These are phyloP conservation scores for Pyrus pyrifolia DNA, from an alignment of 306 rosid species.

Conservation along the genomic window DNA sequence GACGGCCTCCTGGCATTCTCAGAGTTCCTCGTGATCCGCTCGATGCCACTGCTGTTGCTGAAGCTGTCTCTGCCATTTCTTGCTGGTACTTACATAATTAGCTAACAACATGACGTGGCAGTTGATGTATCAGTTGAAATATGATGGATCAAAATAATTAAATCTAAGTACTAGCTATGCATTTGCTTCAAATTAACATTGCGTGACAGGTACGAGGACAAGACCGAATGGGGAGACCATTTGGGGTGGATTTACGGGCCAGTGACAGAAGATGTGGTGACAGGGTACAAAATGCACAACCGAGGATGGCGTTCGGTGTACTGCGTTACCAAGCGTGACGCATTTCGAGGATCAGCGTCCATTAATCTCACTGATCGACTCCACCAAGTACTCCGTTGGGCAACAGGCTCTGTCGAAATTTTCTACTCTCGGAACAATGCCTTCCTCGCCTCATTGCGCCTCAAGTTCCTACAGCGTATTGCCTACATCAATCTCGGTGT, in stretches of 20 bases:
- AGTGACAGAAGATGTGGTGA: constrained; percentile 51
- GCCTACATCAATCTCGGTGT: constrained; percentile 45
- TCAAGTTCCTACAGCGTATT: constrained; percentile 36
- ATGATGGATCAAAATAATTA: not conserved
- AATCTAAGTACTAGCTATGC: not conserved
- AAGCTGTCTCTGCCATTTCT: constrained; percentile 75
- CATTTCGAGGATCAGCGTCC: constrained; percentile 51
- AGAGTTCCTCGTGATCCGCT: constrained; percentile 78
- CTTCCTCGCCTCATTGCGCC: constrained; percentile 26
- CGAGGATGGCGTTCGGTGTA: constrained; percentile 51
- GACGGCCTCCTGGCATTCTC: constrained; percentile 66
- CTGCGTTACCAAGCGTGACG: constrained; percentile 46
- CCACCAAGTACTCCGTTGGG: constrained; percentile 56
- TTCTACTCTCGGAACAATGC: constrained; percentile 54
- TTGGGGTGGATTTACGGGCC: constrained; percentile 56
- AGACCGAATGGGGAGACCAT: constrained; percentile 50
- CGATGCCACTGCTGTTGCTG: constrained; percentile 69
- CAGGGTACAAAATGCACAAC: constrained; percentile 53
- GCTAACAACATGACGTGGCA: not conserved
- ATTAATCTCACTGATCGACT: constrained; percentile 53
- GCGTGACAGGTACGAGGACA: constrained; percentile 40
- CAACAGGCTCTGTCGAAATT: constrained; percentile 51
- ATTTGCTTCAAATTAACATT: not conserved
- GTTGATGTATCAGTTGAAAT: no score
- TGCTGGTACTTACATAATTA: constrained; percentile 38